Evolutionary conservation across 2,329 filamentous ascomycete genomes (phyloP), one percentile per base, ranked within the genome.

Genomic region (Trichoderma sp.): DNA sequence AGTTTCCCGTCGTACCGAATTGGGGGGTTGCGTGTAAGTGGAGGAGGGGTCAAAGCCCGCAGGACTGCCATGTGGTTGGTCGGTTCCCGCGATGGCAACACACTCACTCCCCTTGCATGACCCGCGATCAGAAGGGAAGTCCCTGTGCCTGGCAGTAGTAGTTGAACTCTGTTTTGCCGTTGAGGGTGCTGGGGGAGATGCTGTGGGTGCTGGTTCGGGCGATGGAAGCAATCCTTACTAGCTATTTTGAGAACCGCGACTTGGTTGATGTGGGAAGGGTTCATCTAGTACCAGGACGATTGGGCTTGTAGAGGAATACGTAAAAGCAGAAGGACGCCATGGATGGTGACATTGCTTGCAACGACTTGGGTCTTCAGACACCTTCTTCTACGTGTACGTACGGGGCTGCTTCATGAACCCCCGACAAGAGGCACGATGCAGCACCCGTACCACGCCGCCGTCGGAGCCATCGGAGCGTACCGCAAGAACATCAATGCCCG

Each of bases 61-160:
- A 55, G 59, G 59, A 48, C 59, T 54, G 59, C 59, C 59, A 55
- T 63, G 59, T 55, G 59, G 59, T 63, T 63, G 59, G 59, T 19
- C 59, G 47, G 54, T 63, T 50, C 48, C 45, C 43, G 26, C 44
- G 44, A 58, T 26, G 43, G 55, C 43, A n/a, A 30, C 19, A 24
- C n/a, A n/a, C n/a, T n/a, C n/a, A n/a, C 45, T 50, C 41, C 34
- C 56, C 56, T 44, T 57, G 59, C 19, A 55, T 44, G 21, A 28
- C 24, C 41, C 19, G 15, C 59, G 34, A 62, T 62, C 39, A 52
- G 59, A 54, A 28, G 21, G 47, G 28, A 21, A 47, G 15, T 12
- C 30, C 59, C 41, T 55, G 59, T 63, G 59, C 59, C 59, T 63
- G 59, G 59, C 59, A 63, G 59, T 63, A 63, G 59, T 52, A 39